These are phyloP conservation scores for Hypomyces perniciosus DNA, from an alignment of 2,329 filamentous ascomycete species.

Conservation along the genomic window DNA sequence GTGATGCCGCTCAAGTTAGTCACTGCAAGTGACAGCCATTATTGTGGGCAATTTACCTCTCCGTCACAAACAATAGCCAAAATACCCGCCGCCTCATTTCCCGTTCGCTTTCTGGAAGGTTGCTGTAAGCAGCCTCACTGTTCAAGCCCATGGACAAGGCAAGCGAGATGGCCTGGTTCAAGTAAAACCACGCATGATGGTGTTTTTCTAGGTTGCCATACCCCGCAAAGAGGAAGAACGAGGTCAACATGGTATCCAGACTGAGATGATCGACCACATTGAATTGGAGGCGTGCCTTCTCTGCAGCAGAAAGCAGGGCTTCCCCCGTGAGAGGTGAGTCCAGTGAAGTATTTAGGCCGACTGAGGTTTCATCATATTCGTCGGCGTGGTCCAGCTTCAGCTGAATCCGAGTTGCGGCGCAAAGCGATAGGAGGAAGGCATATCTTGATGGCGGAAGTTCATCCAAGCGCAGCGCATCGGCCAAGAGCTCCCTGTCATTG, in stretches of 20 bases:
- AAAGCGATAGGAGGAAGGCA: constrained; percentile 23
- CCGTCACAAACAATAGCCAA: constrained; percentile 31
- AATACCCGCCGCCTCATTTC: constrained; percentile 27
- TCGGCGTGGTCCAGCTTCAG: constrained; percentile 19
- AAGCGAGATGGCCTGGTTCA: constrained; percentile 27
- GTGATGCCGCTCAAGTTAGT: not conserved
- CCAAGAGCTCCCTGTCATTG: constrained; percentile 21
- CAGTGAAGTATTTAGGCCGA: constrained; percentile 14
- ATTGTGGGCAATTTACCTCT: constrained; percentile 16
- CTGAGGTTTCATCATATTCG: constrained; percentile 14
- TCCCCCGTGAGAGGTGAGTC: constrained; percentile 21
- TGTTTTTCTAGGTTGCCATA: constrained; percentile 26
- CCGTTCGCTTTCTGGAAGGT: constrained; percentile 17
- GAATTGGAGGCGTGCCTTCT: constrained; percentile 22
- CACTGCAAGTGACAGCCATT: not conserved
- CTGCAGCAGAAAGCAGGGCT: constrained; percentile 21
- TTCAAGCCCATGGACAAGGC: constrained; percentile 23
- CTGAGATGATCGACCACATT: constrained; percentile 23
- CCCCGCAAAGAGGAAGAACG: constrained; percentile 26
- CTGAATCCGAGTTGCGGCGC: constrained; percentile 26
- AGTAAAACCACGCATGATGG: constrained; percentile 26
- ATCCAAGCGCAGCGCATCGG: constrained; percentile 21
- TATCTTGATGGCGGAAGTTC: constrained; percentile 23
- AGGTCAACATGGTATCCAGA: constrained; percentile 24
- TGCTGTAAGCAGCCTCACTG: constrained; percentile 21